A percentile compares a stretch with the other conserved stretches of the same genome.
Evolutionary conservation across 1,139 yeast genomes (phyloP).

Genomic region (Lodderomyces oxycetoniae): DNA sequence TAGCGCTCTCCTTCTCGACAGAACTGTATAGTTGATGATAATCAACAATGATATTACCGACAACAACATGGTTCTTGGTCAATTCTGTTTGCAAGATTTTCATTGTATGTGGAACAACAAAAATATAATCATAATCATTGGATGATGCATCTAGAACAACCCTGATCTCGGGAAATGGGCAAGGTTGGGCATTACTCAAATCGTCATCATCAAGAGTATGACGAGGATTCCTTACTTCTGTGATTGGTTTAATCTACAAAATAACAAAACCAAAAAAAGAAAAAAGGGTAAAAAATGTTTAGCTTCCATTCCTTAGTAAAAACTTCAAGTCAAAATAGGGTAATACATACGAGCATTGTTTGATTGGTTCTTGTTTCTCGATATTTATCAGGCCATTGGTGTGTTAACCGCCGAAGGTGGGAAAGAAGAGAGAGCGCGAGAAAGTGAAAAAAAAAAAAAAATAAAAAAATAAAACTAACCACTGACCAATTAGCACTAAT

Average conservation of each 20-base stretch:
- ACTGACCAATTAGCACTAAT: too few species aligned
- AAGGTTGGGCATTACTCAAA: slow-evolving; percentile 17
- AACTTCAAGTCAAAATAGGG: too few species aligned
- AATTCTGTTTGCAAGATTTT: slow-evolving; percentile 22
- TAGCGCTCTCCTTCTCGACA: slow-evolving; percentile 16
- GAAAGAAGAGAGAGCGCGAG: too few species aligned
- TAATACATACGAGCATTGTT: background rate
- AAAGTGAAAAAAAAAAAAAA: too few species aligned
- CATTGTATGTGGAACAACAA: slow-evolving; percentile 29
- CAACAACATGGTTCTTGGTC: slow-evolving; percentile 14
- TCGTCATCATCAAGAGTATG: slow-evolving; percentile 49
- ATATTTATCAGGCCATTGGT: too few species aligned
- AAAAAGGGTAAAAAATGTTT: too few species aligned
- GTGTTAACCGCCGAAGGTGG: too few species aligned
- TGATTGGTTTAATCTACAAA: slow-evolving; percentile 53
- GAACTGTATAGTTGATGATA: slow-evolving; percentile 17
- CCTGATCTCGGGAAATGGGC: slow-evolving; percentile 15
- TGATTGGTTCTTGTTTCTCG: background rate
- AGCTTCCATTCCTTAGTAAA: too few species aligned
- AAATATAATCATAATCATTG: slow-evolving; percentile 13
- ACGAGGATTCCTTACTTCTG: slow-evolving; percentile 49
- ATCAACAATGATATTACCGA: slow-evolving; percentile 23
- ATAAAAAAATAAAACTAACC: too few species aligned
- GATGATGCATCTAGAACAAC: slow-evolving; percentile 9
- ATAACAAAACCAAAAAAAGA: background rate